Percentiles rank a stretch among this genome's conserved stretches.
phyloP scores from a whole-genome alignment of 73 alveolate genomes.

The Vitrella brassicaformis region DNA sequence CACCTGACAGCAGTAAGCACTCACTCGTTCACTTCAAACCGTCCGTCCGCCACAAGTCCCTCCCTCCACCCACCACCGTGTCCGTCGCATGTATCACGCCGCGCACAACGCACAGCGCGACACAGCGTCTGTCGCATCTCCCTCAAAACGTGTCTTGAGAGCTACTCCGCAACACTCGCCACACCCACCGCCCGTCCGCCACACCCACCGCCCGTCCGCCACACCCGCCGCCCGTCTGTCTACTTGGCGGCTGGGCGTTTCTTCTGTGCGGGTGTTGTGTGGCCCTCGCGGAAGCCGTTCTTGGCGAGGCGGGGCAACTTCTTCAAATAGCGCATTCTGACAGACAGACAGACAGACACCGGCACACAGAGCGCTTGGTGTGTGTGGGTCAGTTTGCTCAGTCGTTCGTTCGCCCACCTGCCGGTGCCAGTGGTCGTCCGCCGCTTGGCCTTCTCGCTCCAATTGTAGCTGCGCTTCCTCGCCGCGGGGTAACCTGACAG shows the following conservation, averaged over 20 bases:
- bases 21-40: no score
- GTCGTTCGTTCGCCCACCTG: not conserved
- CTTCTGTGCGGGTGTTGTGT: constrained; percentile 1
- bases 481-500: constrained; percentile 41
- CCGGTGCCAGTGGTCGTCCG: constrained; percentile 51
- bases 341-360: not conserved
- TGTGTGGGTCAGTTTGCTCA: no score
- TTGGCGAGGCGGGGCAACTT: constrained; percentile 40
- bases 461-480: constrained; percentile 43
- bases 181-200: not conserved
- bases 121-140: not conserved
- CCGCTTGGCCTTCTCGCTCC: constrained; percentile 45
- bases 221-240: constrained; percentile 8
- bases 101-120: no score
- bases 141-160: not conserved
- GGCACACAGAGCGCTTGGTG: not conserved
- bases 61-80: no score
- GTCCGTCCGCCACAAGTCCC: no score
- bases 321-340: constrained; percentile 45
- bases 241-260: not conserved
- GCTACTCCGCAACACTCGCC: not conserved
- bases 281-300: constrained; percentile 48
- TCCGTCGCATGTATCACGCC: no score
- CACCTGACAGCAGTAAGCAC: no score
- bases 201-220: not conserved